Conservation (phyloP, 2,329 filamentous ascomycete species). For the Fusarium sp. region DNA sequence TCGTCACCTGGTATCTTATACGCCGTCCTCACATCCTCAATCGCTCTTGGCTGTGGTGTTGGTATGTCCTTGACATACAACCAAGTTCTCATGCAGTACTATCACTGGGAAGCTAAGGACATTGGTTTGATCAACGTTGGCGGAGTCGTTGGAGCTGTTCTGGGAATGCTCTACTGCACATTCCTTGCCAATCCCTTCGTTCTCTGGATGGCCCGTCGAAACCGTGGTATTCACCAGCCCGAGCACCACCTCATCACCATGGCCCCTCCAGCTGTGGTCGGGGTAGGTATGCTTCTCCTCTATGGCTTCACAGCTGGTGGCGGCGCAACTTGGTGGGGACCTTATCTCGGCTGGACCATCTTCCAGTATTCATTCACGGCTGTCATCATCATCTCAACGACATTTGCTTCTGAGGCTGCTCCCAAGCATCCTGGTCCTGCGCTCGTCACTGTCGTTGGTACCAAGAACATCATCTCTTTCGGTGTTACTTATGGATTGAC, state of each 20-base stretch:
- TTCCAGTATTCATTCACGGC: conserved; percentile 14
- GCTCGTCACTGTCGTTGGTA: conserved; percentile 8
- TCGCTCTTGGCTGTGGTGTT: neutral
- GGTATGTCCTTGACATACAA: conserved; percentile 17
- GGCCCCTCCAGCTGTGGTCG: conserved; percentile 20
- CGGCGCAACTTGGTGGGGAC: conserved; percentile 7
- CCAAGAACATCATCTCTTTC: conserved; percentile 13
- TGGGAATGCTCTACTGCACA: conserved; percentile 12
- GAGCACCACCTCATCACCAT: conserved; percentile 30
- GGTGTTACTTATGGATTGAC: conserved; percentile 4
- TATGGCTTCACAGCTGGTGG: conserved; percentile 10
- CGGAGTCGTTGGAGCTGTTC: neutral
- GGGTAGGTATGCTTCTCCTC: conserved; percentile 19
- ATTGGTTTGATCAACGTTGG: conserved; percentile 7
- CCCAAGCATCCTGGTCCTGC: conserved; percentile 13
- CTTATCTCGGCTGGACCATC: conserved; percentile 12
- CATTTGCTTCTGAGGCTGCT: conserved; percentile 10
- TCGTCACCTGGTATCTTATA: conserved; percentile 4
- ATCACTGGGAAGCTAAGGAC: conserved; percentile 11
- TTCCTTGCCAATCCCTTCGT: conserved; percentile 7
- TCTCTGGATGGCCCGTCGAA: conserved; percentile 26
- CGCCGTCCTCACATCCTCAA: conserved; percentile 1
- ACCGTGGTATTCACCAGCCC: conserved; percentile 17
- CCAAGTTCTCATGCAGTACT: neutral
- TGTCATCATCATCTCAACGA: conserved; percentile 3